A percentile compares a stretch with the other conserved stretches of the same genome.
Conservation (phyloP, 768 basidiomycete species). For the Pisolithus tinctorius region DNA sequence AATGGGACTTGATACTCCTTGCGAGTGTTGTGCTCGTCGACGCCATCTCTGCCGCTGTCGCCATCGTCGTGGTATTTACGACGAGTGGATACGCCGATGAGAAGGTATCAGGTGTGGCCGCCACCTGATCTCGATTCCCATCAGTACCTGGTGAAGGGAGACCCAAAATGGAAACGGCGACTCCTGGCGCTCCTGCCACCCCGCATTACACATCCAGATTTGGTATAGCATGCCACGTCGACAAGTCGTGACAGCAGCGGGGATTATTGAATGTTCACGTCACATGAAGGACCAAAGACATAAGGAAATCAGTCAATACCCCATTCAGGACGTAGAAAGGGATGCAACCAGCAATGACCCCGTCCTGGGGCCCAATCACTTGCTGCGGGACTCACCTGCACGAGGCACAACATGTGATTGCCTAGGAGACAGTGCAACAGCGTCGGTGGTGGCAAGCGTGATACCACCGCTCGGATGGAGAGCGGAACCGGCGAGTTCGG, state of each 20-base stretch:
- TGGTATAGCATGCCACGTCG: neutral
- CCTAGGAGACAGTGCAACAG: neutral
- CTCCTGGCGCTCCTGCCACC: neutral
- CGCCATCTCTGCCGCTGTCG: neutral
- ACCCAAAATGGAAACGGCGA: neutral
- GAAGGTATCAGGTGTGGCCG: neutral
- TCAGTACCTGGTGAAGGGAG: neutral
- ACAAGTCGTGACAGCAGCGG: neutral
- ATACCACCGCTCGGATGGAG: neutral
- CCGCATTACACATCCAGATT: neutral
- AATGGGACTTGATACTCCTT: slow-evolving; percentile 18
- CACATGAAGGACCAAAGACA: neutral
- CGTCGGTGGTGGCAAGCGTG: neutral
- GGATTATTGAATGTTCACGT: neutral
- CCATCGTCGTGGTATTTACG: neutral
- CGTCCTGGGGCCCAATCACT: neutral
- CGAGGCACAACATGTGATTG: neutral
- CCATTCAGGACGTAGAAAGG: neutral
- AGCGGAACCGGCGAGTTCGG: neutral
- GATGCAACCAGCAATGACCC: neutral
- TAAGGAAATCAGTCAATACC: neutral
- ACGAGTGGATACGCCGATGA: neutral
- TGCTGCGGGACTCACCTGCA: neutral
- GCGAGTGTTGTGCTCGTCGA: slow-evolving; percentile 3
- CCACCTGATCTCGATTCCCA: neutral